Evolutionary conservation across 192 early-diverging fungal genomes (phyloP).

Genomic region (Haplosporangium gracile): DNA sequence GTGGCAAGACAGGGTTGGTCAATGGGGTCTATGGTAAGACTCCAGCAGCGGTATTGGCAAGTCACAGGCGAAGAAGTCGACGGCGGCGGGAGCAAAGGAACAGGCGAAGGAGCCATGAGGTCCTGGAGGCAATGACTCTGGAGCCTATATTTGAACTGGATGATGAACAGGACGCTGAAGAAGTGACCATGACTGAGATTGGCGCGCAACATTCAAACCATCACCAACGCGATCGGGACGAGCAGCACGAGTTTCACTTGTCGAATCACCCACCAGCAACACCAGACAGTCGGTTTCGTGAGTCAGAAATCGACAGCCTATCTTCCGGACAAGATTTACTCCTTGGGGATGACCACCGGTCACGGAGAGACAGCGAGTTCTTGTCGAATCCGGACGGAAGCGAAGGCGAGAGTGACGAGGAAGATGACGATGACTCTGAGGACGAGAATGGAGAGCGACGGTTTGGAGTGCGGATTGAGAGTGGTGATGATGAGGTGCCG

Average conservation of each 20-base stretch:
- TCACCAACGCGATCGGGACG: background rate
- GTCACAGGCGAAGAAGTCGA: background rate
- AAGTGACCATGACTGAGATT: conserved; percentile 43
- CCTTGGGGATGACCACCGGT: background rate
- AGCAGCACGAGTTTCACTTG: background rate
- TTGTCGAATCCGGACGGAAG: background rate
- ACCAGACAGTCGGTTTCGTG: background rate
- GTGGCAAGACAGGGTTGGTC: conserved; percentile 48
- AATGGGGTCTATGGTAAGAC: conserved; percentile 39
- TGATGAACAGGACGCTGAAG: conserved; percentile 49
- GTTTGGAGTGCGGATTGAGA: conserved; percentile 53
- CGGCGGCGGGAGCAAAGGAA: conserved; percentile 4
- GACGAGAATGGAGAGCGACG: conserved; percentile 43
- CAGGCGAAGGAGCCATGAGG: conserved; percentile 43
- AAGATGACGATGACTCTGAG: conserved; percentile 9
- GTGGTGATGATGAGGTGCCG: conserved; percentile 48
- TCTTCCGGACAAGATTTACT: background rate
- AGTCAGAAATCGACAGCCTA: background rate
- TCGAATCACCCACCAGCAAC: background rate
- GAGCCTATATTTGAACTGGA: conserved; percentile 47
- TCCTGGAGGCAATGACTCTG: conserved; percentile 42
- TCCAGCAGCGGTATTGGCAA: background rate
- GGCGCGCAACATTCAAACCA: background rate
- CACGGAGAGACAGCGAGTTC: background rate
- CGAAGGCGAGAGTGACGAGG: background rate